Evolutionary conservation across 176 grass and related monocot genomes (phyloP), one percentile per base, ranked within the genome.

Genomic region (Saccharum spontaneum): DNA sequence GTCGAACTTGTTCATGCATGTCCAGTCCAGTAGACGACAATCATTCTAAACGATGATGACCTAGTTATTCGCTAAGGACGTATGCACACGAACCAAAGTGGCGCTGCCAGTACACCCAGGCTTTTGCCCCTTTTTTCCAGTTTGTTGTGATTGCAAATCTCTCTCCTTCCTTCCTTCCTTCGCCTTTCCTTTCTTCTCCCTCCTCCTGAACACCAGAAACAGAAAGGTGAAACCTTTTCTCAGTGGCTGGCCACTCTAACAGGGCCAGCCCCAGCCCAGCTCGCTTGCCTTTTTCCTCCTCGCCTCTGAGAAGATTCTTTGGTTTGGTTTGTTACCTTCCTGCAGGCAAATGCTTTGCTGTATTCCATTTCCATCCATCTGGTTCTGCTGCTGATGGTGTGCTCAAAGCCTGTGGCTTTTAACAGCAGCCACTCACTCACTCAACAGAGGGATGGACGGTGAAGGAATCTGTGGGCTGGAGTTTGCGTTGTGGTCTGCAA

Each of bases 201-300:
- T 71, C 50, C 48, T 34, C 89, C 63, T 79, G 80, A 40, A 57
- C 80, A 87, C 39, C 37, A 80, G 80, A 80, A 90, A 76, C 81
- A 84, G 81, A 91, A 91, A 87, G 85, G 89, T 4, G 41, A 23
- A 24, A 43, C 43, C 80, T 83, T 90, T 90, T 90, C 68, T 46
- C 80, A 13, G 71, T 74, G 71, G 71, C 45, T 87, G 69, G 45
- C 31, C 75, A 59, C 86, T 86, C 72, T 79, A 43, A 22, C 23
- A 44, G 59, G 10, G 37, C 23, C 49, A 79, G 1, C 46, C 48
- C 45, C 46, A 54, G 55, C 55, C 22, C 22, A 61, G 9, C 57
- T 22, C 37, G 26, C 71, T 74, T 50, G 71, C 57, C 23, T 67
- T 68, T 76, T 84, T 39, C n/a, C 54, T 63, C n/a, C 17, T 78